Conservation (phyloP, 2,329 filamentous ascomycete species). For the Hypoxylon sp. region DNA sequence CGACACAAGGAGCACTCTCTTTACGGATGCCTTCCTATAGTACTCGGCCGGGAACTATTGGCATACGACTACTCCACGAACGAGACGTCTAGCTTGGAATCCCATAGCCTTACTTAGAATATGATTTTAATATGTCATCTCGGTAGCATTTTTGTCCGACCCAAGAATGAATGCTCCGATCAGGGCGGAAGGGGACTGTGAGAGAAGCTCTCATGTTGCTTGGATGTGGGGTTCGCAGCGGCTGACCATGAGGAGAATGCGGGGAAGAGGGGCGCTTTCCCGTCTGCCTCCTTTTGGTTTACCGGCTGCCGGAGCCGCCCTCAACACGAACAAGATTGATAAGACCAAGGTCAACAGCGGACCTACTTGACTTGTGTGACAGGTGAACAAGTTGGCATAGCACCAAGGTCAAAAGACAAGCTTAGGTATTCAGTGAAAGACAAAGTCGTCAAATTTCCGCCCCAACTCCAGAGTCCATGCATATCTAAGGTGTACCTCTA, state of each 20-base stretch:
- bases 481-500: neutral
- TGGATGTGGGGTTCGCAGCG: slow-evolving; percentile 18
- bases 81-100: too few species aligned
- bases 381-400: too few species aligned
- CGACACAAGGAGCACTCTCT: neutral
- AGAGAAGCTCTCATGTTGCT: too few species aligned
- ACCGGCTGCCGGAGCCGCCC: neutral
- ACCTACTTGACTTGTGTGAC: too few species aligned
- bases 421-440: slow-evolving; percentile 7
- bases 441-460: slow-evolving; percentile 20
- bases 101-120: too few species aligned
- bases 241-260: slow-evolving; percentile 25
- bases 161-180: too few species aligned
- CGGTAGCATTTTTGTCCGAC: too few species aligned
- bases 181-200: too few species aligned
- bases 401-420: neutral
- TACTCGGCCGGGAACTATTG: neutral
- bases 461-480: slow-evolving; percentile 35
- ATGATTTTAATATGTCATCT: too few species aligned
- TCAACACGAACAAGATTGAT: too few species aligned
- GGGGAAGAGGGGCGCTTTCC: slow-evolving; percentile 5
- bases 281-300: neutral
- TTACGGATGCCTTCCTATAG: neutral
- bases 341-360: too few species aligned
- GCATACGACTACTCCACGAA: neutral